These are phyloP conservation scores for Aspergillus awamori DNA, from an alignment of 2,329 filamentous ascomycete genomes.

Conservation along the genomic window DNA sequence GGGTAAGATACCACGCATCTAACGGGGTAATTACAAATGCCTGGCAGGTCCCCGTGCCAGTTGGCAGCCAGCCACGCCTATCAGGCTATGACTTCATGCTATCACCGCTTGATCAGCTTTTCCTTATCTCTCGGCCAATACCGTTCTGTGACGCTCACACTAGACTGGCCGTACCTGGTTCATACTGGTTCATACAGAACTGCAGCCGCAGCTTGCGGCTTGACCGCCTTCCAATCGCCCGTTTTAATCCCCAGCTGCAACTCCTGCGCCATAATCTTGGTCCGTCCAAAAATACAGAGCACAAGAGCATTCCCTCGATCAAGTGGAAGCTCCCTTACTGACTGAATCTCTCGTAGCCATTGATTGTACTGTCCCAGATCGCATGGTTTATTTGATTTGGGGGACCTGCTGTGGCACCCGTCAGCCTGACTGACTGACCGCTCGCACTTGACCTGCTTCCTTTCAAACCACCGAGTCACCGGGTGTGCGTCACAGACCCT, in stretches of 20 bases:
- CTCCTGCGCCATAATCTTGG: neutral
- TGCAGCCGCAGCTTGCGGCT: conserved; percentile 1
- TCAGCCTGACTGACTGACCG: conserved; percentile 22
- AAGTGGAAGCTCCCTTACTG: conserved; percentile 7
- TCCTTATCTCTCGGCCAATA: conserved; percentile 1
- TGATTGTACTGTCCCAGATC: conserved; percentile 8
- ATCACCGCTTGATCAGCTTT: neutral
- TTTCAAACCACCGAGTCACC: conserved; percentile 41
- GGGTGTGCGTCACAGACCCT: conserved; percentile 47
- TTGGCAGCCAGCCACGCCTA: neutral
- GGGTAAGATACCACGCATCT: neutral
- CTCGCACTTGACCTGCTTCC: conserved; percentile 28
- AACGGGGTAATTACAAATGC: neutral
- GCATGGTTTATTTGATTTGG: neutral
- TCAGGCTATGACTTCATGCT: conserved; percentile 8
- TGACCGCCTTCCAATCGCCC: conserved; percentile 13
- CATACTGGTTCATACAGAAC: conserved; percentile 6
- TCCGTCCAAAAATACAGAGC: neutral
- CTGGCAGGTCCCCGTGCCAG: neutral
- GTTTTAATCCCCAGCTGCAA: neutral
- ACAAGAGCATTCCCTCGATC: neutral
- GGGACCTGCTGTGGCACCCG: conserved; percentile 6
- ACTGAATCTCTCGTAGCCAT: conserved; percentile 1
- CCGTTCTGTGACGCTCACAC: neutral
- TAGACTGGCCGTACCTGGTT: conserved; percentile 1